These are phyloP conservation scores for Russula abietina DNA, from an alignment of 768 basidiomycete genomes.

Conservation along the genomic window DNA sequence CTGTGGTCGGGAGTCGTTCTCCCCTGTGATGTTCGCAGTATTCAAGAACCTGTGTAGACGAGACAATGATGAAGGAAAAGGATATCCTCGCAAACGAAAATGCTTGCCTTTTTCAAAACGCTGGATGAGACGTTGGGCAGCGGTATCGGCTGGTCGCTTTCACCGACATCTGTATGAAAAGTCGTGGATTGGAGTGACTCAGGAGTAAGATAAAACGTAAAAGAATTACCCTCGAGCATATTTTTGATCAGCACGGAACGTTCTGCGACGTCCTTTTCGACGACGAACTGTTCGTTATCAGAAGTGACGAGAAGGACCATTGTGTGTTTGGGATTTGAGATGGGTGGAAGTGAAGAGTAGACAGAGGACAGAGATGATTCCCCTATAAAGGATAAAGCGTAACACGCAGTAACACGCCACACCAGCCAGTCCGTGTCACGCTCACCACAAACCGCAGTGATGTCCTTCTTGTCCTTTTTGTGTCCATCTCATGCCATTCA, in stretches of 20 bases:
- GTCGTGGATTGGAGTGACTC: slow-evolving; percentile 13
- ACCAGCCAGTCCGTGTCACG: not conserved
- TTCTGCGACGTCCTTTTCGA: slow-evolving; percentile 92
- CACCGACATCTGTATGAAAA: slow-evolving; percentile 72
- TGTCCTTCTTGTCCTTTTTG: slow-evolving; percentile 47
- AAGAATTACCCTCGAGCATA: slow-evolving; percentile 86
- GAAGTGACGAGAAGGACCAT: slow-evolving; percentile 91
- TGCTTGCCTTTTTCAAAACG: slow-evolving; percentile 81
- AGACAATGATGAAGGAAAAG: slow-evolving; percentile 3
- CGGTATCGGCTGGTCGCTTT: slow-evolving; percentile 90
- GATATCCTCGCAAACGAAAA: not conserved
- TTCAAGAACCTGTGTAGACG: slow-evolving; percentile 73
- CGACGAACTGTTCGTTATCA: slow-evolving; percentile 90
- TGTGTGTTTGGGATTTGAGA: slow-evolving; percentile 31
- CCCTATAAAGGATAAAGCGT: not conserved
- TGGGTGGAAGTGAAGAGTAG: not conserved
- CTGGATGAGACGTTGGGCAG: slow-evolving; percentile 90
- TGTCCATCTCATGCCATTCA: slow-evolving; percentile 34
- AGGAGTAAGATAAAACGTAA: slow-evolving; percentile 9
- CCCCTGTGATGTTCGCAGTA: slow-evolving; percentile 99
- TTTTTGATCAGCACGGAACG: slow-evolving; percentile 97
- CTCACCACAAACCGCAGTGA: slow-evolving; percentile 20
- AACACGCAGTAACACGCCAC: not conserved
- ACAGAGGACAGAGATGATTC: not conserved
- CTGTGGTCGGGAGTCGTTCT: slow-evolving; percentile 88